A percentile compares a stretch with the other conserved stretches of the same genome.
Conservation (phyloP, 306 rosid species). For the Lupinus albus region DNA sequence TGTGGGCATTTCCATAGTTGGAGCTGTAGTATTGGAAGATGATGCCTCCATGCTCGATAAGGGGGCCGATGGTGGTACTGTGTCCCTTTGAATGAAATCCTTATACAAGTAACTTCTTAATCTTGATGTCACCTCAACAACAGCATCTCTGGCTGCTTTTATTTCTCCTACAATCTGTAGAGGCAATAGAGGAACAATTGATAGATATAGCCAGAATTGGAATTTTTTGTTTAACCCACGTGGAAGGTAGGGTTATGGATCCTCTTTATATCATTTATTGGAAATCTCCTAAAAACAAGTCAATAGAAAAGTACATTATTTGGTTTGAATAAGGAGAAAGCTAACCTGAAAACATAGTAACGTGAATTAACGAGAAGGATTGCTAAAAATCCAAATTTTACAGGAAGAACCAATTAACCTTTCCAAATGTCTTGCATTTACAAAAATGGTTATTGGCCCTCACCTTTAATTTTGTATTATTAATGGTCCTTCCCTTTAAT, state of each 20-base stretch:
- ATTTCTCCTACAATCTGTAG: slow-evolving; percentile 90
- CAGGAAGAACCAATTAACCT: not conserved
- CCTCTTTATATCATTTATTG: slow-evolving; percentile 23
- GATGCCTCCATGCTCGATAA: slow-evolving; percentile 56
- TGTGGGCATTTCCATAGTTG: slow-evolving; percentile 51
- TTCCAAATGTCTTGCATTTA: not conserved
- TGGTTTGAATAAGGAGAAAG: not conserved
- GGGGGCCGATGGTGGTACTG: slow-evolving; percentile 53
- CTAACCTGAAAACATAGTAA: not conserved
- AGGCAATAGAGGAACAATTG: slow-evolving; percentile 32
- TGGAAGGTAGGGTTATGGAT: slow-evolving; percentile 32
- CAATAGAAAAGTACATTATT: slow-evolving; percentile 23
- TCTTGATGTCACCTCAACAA: slow-evolving; percentile 93
- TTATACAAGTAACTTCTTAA: slow-evolving; percentile 72
- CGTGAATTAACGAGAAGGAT: not conserved
- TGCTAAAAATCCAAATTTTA: not conserved
- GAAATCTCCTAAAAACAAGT: slow-evolving; percentile 21
- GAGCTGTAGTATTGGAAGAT: slow-evolving; percentile 52
- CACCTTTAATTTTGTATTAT: not conserved
- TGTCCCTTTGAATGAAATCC: slow-evolving; percentile 74
- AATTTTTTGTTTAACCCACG: slow-evolving; percentile 31
- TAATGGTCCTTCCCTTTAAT: not conserved
- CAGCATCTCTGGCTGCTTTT: slow-evolving; percentile 87
- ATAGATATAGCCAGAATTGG: slow-evolving; percentile 34
- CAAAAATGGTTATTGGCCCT: not conserved